A percentile compares a stretch with the other conserved stretches of the same genome.
Evolutionary conservation across 2,329 filamentous ascomycete species (phyloP).

Genomic region (Cercospora citrullina): DNA sequence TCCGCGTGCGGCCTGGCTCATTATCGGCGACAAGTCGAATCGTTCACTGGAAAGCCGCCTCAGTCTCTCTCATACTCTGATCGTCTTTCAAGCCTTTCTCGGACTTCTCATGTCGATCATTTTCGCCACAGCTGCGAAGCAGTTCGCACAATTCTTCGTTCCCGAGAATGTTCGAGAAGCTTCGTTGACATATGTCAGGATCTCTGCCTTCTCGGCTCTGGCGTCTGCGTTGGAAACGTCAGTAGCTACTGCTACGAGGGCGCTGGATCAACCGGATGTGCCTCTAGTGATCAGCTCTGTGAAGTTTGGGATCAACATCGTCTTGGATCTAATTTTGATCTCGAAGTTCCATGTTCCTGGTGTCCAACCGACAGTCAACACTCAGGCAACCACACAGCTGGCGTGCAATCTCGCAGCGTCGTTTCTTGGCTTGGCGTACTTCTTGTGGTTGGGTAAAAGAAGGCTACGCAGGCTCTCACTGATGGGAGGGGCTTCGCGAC

Average conservation of each 20-base stretch:
- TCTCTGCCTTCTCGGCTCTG: slow-evolving; percentile 63
- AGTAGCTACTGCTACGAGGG: slow-evolving; percentile 61
- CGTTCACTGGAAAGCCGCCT: slow-evolving; percentile 55
- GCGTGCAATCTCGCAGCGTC: slow-evolving; percentile 61
- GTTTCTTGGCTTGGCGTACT: slow-evolving; percentile 60
- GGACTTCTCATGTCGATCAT: slow-evolving; percentile 61
- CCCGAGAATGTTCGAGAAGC: slow-evolving; percentile 57
- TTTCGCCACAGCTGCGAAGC: slow-evolving; percentile 56
- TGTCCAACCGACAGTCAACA: slow-evolving; percentile 59
- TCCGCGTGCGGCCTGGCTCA: slow-evolving; percentile 65
- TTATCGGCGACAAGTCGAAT: slow-evolving; percentile 65
- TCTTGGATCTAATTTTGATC: slow-evolving; percentile 65
- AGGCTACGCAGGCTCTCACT: neutral
- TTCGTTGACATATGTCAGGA: slow-evolving; percentile 65
- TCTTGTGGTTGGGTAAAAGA: slow-evolving; percentile 50
- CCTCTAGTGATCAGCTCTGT: slow-evolving; percentile 64
- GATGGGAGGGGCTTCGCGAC: neutral
- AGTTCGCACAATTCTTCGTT: slow-evolving; percentile 63
- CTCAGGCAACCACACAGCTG: slow-evolving; percentile 64
- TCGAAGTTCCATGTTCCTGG: slow-evolving; percentile 63
- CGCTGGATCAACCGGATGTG: slow-evolving; percentile 68
- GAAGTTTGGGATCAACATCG: slow-evolving; percentile 67
- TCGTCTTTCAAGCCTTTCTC: slow-evolving; percentile 55
- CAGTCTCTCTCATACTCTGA: slow-evolving; percentile 61
- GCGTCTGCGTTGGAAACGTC: slow-evolving; percentile 64